Evolutionary conservation across 148 eudicot species (phyloP).

Genomic region (Fagopyrum homotropicum): DNA sequence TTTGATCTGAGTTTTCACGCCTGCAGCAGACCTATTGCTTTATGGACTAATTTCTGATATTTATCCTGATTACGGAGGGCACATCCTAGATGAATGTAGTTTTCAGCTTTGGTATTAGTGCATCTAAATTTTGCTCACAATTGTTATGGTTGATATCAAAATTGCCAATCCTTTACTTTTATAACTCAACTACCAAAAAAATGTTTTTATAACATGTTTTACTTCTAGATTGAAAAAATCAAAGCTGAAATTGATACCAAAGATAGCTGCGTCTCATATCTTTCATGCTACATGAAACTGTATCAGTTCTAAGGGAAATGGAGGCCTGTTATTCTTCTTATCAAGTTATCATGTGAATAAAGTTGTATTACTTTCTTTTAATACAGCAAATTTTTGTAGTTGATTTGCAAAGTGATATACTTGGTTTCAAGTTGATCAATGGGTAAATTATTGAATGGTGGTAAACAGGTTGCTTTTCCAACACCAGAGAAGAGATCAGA

Average conservation of each 20-base stretch:
- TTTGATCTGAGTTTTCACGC: background rate
- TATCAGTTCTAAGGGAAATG: background rate
- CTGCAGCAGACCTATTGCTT: background rate
- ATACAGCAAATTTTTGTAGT: background rate
- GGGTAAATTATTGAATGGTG: background rate
- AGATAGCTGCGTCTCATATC: background rate
- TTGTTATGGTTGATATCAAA: background rate
- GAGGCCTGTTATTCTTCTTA: background rate
- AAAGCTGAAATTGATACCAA: background rate
- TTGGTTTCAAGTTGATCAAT: slow-evolving; percentile 8
- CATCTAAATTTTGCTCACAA: background rate
- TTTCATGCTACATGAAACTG: background rate
- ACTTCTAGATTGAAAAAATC: background rate
- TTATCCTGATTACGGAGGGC: background rate
- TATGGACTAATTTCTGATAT: background rate
- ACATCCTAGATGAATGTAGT: background rate
- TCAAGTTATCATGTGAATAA: background rate
- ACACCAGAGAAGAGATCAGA: slow-evolving; percentile 86
- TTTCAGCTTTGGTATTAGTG: background rate
- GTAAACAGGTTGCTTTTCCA: slow-evolving; percentile 74
- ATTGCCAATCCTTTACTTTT: background rate
- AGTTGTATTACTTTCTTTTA: background rate
- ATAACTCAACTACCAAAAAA: background rate
- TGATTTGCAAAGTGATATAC: background rate
- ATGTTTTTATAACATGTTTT: background rate